Base-by-base conservation (phyloP, 768 basidiomycete genomes). In the button mushroom (Agaricus bisporus) region DNA sequence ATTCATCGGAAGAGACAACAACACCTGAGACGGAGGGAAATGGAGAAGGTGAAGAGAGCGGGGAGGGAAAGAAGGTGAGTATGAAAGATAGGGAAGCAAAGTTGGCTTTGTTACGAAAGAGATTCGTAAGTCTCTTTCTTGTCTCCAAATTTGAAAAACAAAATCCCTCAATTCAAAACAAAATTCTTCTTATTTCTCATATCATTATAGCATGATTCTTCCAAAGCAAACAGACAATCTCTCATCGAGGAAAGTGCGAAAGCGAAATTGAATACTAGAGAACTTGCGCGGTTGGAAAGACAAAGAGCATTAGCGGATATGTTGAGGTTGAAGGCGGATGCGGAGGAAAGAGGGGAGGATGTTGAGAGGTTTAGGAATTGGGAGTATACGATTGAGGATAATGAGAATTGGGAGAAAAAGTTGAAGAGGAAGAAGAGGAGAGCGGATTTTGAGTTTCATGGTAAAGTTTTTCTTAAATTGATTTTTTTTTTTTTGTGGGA, bases 371-470 rank as follows among this genome's bases (percentile, higher is more conserved):
- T 82, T 64, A 92, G 91, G 78, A 92, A 93, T 63, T 98, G 93
- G 93, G 90, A 92, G 61, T 94, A 89, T 74, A 89, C 89, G 25
- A 83, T 97, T 54, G 92, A 98, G 70, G 92, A 98, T 70, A 95
- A 94, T 64, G 93, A 98, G 57, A 77, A 83, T 53, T 99, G 97
- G 97, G 94, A 97, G 73, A 89, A 88, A 76, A 92, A 94, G 67
- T 67, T 81, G 60, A 85, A 83, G 22, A 72, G 86, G 62, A 98
- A 94, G 70, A 81, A 80, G 58, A 77, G 92, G 66, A 78, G 91
- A 67, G 90, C 85, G 8, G 91, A 95, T 68, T 91, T 85, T 59
- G 85, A 88, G 67, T 98, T 97, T 65, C 88, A 95, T 65, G 91
- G 95, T n/a, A n/a, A n/a, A n/a, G n/a, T n/a, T n/a, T n/a, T n/a